These are phyloP conservation scores for Lactuca saligna DNA, from an alignment of 129 eudicot species.

Conservation along the genomic window DNA sequence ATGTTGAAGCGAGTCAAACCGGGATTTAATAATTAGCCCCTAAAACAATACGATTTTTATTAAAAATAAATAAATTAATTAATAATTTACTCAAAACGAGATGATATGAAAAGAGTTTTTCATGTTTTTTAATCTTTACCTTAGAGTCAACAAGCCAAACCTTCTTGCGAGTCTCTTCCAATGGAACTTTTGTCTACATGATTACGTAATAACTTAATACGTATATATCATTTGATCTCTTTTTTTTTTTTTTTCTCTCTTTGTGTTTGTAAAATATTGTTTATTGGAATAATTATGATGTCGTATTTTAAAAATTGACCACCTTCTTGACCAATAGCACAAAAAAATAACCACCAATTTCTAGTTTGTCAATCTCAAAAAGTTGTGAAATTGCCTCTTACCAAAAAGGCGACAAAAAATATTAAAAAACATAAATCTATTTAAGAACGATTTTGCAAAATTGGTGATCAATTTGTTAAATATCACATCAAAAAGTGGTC, in stretches of 20 bases:
- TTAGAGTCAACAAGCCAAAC: constrained; percentile 84
- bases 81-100: background rate
- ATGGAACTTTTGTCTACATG: constrained; percentile 64
- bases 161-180: constrained; percentile 78
- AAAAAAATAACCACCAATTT: background rate
- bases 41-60: constrained; percentile 21
- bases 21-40: constrained; percentile 81
- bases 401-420: too few species aligned
- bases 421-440: too few species aligned
- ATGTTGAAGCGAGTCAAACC: constrained; percentile 74
- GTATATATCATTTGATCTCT: background rate
- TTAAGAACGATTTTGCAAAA: too few species aligned
- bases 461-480: background rate
- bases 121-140: constrained; percentile 29
- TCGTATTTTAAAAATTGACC: background rate
- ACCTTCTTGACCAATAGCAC: too few species aligned
- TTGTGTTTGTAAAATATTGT: background rate
- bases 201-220: background rate
- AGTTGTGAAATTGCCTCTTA: background rate
- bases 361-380: background rate
- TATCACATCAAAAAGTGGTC: too few species aligned
- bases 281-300: background rate
- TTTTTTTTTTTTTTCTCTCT: background rate
- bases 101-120: background rate
- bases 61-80: too few species aligned